phyloP scores from a whole-genome alignment of 495 filamentous ascomycete genomes.

The Extremus antarcticus region DNA sequence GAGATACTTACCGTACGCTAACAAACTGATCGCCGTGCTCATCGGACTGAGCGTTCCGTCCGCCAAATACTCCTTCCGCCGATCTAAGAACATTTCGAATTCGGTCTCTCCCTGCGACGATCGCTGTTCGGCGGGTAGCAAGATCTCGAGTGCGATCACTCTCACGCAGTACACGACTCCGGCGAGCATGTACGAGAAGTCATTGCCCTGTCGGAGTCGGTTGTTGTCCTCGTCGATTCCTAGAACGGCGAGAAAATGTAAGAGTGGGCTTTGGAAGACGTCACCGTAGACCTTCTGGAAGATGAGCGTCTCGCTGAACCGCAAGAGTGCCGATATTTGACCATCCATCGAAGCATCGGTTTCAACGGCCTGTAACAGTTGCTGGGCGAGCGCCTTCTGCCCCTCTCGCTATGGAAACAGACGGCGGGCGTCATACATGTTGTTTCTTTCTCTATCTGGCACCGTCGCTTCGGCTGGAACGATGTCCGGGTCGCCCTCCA shows the following conservation, averaged over 20 bases:
- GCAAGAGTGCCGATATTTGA: background rate
- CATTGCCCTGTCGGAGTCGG: background rate
- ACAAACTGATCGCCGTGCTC: no score
- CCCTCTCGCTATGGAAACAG: background rate
- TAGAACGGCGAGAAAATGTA: background rate
- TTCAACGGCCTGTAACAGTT: background rate
- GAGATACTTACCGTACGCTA: no score
- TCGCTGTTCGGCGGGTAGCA: conserved; percentile 2
- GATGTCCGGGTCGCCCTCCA: no score
- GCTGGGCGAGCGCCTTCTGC: background rate
- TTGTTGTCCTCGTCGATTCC: background rate
- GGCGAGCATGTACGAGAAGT: no score
- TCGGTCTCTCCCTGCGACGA: background rate
- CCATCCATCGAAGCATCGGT: background rate
- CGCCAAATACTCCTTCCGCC: no score
- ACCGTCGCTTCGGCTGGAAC: background rate
- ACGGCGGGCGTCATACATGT: background rate
- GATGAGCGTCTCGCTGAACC: background rate
- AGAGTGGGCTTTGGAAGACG: background rate
- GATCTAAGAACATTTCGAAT: no score
- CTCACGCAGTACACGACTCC: background rate
- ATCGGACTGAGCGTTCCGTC: no score
- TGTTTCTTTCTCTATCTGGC: background rate
- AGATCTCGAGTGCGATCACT: conserved; percentile 1
- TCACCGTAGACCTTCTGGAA: background rate